These are phyloP conservation scores for Taphrina confusa DNA, from an alignment of 1,139 yeast species.

Conservation along the genomic window DNA sequence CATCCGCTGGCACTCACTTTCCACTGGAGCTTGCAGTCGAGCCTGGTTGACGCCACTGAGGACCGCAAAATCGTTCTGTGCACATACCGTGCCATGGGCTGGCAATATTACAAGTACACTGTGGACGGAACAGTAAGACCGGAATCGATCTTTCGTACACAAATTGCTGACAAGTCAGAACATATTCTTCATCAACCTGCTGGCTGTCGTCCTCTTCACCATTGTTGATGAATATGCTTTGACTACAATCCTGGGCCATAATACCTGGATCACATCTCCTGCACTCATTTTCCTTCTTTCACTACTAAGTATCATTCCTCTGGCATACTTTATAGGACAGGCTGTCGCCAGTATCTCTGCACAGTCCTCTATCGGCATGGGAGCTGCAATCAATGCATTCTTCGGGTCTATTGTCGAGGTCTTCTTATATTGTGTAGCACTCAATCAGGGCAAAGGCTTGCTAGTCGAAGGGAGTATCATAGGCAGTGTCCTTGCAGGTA, in stretches of 20 bases:
- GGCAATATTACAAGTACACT: slow-evolving; percentile 91
- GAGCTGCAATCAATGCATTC: slow-evolving; percentile 97
- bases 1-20: slow-evolving; percentile 86
- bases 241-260: slow-evolving; percentile 55
- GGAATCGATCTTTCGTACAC: not conserved
- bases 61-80: slow-evolving; percentile 57
- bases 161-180: slow-evolving; percentile 47
- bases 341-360: slow-evolving; percentile 99
- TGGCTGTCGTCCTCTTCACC: slow-evolving; percentile 77
- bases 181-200: slow-evolving; percentile 81
- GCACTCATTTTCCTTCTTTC: slow-evolving; percentile 68
- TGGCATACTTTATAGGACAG: slow-evolving; percentile 96
- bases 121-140: slow-evolving; percentile 74
- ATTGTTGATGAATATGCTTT: slow-evolving; percentile 73
- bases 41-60: slow-evolving; percentile 45
- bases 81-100: slow-evolving; percentile 88
- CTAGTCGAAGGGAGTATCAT: slow-evolving; percentile 97
- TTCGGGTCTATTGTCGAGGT: slow-evolving; percentile 95
- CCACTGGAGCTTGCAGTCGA: slow-evolving; percentile 47
- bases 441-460: slow-evolving; percentile 78
- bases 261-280: slow-evolving; percentile 59
- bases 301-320: slow-evolving; percentile 80
- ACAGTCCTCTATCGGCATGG: slow-evolving; percentile 98
- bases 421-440: slow-evolving; percentile 86
- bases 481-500: slow-evolving; percentile 93